phyloP scores from a whole-genome alignment of 495 filamentous ascomycete genomes.

The Cudoniella acicularis region DNA sequence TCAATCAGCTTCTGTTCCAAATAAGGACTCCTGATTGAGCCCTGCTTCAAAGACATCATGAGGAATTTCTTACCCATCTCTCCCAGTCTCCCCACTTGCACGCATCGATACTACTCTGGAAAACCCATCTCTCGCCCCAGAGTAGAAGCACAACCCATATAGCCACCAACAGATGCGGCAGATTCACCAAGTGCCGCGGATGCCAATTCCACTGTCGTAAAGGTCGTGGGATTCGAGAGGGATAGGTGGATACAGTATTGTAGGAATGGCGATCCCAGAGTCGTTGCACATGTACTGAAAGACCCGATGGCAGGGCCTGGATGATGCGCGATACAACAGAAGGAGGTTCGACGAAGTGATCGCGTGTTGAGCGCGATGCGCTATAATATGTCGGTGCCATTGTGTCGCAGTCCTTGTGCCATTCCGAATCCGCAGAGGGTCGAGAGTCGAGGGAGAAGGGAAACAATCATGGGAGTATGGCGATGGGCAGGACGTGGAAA shows the following conservation, averaged over 20 bases:
- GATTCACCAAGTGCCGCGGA: constrained; percentile 39
- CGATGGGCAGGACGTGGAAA: background rate
- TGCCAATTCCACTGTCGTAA: constrained; percentile 9
- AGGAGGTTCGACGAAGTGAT: constrained; percentile 18
- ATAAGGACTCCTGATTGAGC: too few species aligned
- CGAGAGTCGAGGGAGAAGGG: background rate
- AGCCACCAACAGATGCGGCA: constrained; percentile 62
- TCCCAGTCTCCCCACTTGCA: constrained; percentile 90
- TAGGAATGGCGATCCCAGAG: constrained; percentile 13
- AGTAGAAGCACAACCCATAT: constrained; percentile 77
- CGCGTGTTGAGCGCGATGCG: constrained; percentile 16
- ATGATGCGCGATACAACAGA: constrained; percentile 21
- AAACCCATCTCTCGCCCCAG: constrained; percentile 84
- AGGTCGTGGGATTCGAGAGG: background rate
- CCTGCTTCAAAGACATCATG: background rate
- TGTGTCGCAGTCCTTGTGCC: constrained; percentile 26
- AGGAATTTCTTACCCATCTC: constrained; percentile 65
- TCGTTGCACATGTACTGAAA: constrained; percentile 17
- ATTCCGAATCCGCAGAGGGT: constrained; percentile 18
- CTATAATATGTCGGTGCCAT: constrained; percentile 39
- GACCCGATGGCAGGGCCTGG: constrained; percentile 6
- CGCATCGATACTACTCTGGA: constrained; percentile 58
- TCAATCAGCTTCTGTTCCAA: background rate
- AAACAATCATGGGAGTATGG: background rate
- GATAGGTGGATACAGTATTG: constrained; percentile 8